phyloP scores from a whole-genome alignment of 2,329 filamentous ascomycete genomes.

The Epichloe typhina region DNA sequence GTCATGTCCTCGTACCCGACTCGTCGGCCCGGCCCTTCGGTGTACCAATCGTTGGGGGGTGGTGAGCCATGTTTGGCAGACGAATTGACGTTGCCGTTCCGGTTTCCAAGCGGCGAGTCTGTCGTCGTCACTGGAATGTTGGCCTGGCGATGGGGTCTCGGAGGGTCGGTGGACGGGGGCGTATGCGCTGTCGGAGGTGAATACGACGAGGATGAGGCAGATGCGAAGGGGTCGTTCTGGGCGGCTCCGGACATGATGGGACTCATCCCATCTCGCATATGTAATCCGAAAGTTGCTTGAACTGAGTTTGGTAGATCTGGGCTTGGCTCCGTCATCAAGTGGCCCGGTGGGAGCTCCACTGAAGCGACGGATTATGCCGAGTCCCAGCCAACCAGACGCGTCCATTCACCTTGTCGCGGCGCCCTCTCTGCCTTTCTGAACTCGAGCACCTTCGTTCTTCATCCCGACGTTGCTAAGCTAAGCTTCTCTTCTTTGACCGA shows the following conservation, averaged over 20 bases:
- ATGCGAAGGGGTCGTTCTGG: conserved; percentile 21
- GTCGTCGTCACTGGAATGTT: conserved; percentile 6
- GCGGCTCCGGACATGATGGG: conserved; percentile 28
- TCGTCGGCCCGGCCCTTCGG: conserved; percentile 75
- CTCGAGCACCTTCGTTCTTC: not conserved
- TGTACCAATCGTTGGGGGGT: conserved; percentile 63
- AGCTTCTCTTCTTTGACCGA: not conserved
- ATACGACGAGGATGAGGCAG: conserved; percentile 23
- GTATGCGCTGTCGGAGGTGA: conserved; percentile 13
- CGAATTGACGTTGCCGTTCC: conserved; percentile 8
- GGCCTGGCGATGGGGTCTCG: not conserved
- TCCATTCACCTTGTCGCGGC: not conserved
- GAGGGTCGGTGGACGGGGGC: conserved; percentile 15
- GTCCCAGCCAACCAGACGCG: conserved; percentile 1
- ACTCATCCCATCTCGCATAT: conserved; percentile 22
- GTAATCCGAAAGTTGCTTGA: not conserved
- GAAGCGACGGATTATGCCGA: not conserved
- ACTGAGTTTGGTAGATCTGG: not conserved
- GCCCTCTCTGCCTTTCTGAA: not conserved
- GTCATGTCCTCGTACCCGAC: conserved; percentile 94
- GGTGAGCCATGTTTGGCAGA: conserved; percentile 31
- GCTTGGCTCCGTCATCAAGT: not conserved
- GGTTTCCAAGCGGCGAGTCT: conserved; percentile 6
- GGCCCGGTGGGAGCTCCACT: not conserved
- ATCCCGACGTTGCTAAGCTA: not conserved